Evolutionary conservation across 78 protist species (phyloP), one percentile per base, ranked within the genome.

Genomic region (Guillardia theta): DNA sequence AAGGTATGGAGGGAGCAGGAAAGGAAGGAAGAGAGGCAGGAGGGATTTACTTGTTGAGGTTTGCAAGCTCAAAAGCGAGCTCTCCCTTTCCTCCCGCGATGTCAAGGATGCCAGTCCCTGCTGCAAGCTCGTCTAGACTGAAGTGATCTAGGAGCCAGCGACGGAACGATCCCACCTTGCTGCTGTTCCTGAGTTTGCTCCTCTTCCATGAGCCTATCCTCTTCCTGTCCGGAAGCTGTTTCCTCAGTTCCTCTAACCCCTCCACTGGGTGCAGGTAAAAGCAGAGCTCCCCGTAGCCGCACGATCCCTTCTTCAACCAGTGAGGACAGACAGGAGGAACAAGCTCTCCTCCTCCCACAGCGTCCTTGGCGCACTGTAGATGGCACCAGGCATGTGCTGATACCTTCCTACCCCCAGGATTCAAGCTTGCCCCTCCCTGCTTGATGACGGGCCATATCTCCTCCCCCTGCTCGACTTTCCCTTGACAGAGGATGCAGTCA

Each of bases 21-120:
- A n/a, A n/a, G n/a, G n/a, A n/a, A n/a, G n/a, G n/a, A n/a, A n/a
- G n/a, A n/a, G n/a, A n/a, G n/a, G n/a, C n/a, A n/a, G n/a, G n/a
- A n/a, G n/a, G n/a, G n/a, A n/a, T n/a, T n/a, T n/a, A n/a, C n/a
- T n/a, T n/a, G 93, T 88, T 36, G 58, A 47, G 37, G 44, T 39
- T 64, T 33, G 0, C 30, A 41, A 94, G 90, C 48, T 83, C 88
- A 48, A 83, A 94, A 21, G 94, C 10, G 45, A 94, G 24, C 36
- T 64, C 96, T 19, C 96, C 96, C 27, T 46, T 70, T 10, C 96
- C 96, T 18, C 94, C 94, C 0, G 94, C 96, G 5, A 94, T 58
- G 80, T 94, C 96, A 39, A 94, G 96, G 10, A 94, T 88, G 83
- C 96, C 96, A 0, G 94, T 10, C 70, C 96, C 96, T 4, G 44